Evolutionary conservation across 306 rosid species (phyloP).

Genomic region (Pachyrhizus erosus): DNA sequence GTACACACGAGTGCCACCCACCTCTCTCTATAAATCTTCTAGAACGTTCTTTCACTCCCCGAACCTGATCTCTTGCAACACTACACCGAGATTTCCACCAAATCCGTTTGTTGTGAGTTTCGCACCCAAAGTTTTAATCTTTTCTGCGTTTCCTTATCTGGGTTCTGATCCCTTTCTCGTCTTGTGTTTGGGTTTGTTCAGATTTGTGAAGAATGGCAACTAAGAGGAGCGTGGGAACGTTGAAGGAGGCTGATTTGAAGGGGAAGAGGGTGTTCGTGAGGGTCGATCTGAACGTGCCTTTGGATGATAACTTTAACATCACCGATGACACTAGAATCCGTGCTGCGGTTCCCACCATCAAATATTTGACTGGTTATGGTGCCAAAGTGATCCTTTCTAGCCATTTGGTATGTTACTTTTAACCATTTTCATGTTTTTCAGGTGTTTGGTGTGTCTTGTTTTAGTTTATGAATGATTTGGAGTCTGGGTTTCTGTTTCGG

Average conservation of each 20-base stretch:
- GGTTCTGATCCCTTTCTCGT: constrained; percentile 16
- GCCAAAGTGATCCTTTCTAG: constrained; percentile 79
- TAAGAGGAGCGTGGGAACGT: constrained; percentile 83
- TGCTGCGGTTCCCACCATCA: constrained; percentile 92
- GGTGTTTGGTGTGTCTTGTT: background rate
- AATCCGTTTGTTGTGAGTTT: constrained; percentile 28
- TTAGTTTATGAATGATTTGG: background rate
- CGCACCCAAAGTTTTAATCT: background rate
- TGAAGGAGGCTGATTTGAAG: constrained; percentile 89
- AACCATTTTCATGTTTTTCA: background rate
- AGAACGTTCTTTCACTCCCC: background rate
- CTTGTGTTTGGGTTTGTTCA: background rate
- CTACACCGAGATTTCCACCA: background rate
- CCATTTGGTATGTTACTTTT: constrained; percentile 62
- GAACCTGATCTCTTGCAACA: background rate
- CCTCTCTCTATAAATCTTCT: constrained; percentile 34
- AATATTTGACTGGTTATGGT: constrained; percentile 70
- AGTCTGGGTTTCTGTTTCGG: background rate
- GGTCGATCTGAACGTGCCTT: constrained; percentile 94
- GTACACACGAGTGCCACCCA: background rate
- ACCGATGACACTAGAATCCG: constrained; percentile 94
- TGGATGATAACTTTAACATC: constrained; percentile 80
- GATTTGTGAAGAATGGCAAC: constrained; percentile 68
- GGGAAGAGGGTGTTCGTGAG: constrained; percentile 90
- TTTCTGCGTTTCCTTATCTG: background rate